Evolutionary conservation across 2,329 filamentous ascomycete species (phyloP), one percentile per base, ranked within the genome.

Genomic region (Fusarium bulbicola): DNA sequence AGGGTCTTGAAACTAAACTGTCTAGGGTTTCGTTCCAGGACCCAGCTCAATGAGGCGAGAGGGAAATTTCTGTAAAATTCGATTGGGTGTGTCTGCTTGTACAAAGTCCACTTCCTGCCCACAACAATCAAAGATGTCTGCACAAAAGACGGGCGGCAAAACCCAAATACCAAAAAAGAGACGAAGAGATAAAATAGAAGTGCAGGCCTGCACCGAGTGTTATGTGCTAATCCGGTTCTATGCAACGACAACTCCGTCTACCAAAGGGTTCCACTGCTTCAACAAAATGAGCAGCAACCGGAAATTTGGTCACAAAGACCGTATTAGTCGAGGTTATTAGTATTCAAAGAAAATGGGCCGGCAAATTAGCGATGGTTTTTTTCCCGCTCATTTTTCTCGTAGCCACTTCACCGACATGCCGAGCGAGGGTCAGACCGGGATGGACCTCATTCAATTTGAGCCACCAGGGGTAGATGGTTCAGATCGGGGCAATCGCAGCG

Each of bases 11-110:
- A 45, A 63, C 74, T 76, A 77, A 70, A 65, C 68, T 63, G 72
- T 68, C 71, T 72, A 70, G 74, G 69, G 69, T 70, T 68, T 70
- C 52, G 54, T 70, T 49, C 60, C 61, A 70, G 50, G 70, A 65
- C 71, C 72, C 57, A 66, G 59, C 66, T 64, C 67, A 74, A 69
- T 28, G 69, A 52, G 56, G 60, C 64, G 68, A 69, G 68, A 54
- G 56, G 56, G 34, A 18, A 59, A 52, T 53, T 64, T 70, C 36
- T 74, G 68, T 75, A 72, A 67, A 73, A 71, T 79, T 77, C 76
- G 71, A 79, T 79, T 80, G 76, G 66, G 68, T 78, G 76, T 71
- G 68, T 70, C 58, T 76, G 64, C 67, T 74, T 74, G 63, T 77
- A 77, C 71, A 77, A 54, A 78, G 59, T 75, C 75, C 75, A 76